These are phyloP conservation scores for Fusarium sp. DNA, from an alignment of 2,329 filamentous ascomycete species.

Conservation along the genomic window DNA sequence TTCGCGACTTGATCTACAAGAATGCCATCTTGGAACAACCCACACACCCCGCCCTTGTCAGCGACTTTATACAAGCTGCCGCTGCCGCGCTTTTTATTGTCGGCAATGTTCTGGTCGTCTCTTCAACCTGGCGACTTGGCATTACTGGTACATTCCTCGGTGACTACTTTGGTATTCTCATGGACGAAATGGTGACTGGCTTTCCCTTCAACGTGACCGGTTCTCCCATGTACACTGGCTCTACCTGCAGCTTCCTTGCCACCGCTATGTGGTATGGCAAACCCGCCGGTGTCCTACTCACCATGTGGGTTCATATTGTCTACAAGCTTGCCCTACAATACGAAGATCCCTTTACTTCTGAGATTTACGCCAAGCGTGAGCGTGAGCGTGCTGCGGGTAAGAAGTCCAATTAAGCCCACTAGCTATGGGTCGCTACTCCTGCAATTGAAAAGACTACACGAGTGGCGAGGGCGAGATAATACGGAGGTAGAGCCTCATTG, in stretches of 20 bases:
- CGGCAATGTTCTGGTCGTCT: conserved; percentile 87
- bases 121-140: conserved; percentile 90
- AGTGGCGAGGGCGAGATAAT: conserved; percentile 1
- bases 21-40: conserved; percentile 81
- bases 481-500: background rate
- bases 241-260: conserved; percentile 90
- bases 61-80: conserved; percentile 67
- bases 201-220: conserved; percentile 95
- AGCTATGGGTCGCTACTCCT: conserved; percentile 3
- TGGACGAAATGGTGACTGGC: conserved; percentile 92
- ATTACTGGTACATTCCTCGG: conserved; percentile 96
- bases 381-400: conserved; percentile 65
- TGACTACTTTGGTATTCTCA: conserved; percentile 98
- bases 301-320: conserved; percentile 77
- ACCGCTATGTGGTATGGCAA: conserved; percentile 87
- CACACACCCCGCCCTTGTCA: conserved; percentile 76
- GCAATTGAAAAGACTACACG: conserved; percentile 19
- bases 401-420: conserved; percentile 60
- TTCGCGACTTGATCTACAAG: conserved; percentile 91
- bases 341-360: conserved; percentile 94
- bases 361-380: conserved; percentile 91
- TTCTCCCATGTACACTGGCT: conserved; percentile 97
- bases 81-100: conserved; percentile 77
- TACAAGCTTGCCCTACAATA: conserved; percentile 85
- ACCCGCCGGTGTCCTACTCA: conserved; percentile 85